Conservation (phyloP, 2,329 filamentous ascomycete genomes). For the Tolypocladium pustulatum region DNA sequence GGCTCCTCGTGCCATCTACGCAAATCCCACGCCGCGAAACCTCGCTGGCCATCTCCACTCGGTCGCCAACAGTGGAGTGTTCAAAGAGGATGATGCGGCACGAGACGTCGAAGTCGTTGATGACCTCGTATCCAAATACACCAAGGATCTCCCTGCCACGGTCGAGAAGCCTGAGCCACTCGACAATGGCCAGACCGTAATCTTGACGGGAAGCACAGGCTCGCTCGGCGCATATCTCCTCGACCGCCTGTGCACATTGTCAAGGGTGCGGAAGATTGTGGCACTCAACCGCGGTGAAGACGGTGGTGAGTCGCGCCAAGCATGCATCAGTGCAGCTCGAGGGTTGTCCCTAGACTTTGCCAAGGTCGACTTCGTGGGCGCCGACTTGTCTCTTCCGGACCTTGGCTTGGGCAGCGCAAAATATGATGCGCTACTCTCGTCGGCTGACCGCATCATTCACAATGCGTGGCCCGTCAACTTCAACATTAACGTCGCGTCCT, state of each 20-base stretch:
- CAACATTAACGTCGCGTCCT: slow-evolving; percentile 36
- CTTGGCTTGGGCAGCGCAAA: slow-evolving; percentile 33
- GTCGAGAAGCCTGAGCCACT: slow-evolving; percentile 12
- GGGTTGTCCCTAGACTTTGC: slow-evolving; percentile 24
- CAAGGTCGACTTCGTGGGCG: slow-evolving; percentile 36
- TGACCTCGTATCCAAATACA: slow-evolving; percentile 17
- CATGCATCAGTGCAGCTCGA: slow-evolving; percentile 20
- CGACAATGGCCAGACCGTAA: slow-evolving; percentile 42
- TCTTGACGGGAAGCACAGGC: slow-evolving; percentile 80
- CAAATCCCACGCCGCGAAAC: slow-evolving; percentile 15
- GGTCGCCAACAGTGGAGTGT: slow-evolving; percentile 1
- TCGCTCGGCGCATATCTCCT: slow-evolving; percentile 73
- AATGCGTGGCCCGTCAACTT: slow-evolving; percentile 42
- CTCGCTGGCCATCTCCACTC: slow-evolving; percentile 11
- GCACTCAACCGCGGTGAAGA: slow-evolving; percentile 25
- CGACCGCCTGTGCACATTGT: slow-evolving; percentile 17
- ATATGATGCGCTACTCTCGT: slow-evolving; percentile 23
- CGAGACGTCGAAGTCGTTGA: slow-evolving; percentile 4
- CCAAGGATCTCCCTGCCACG: slow-evolving; percentile 11
- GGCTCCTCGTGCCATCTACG: slow-evolving; percentile 16
- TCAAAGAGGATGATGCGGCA: not conserved
- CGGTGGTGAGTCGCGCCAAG: slow-evolving; percentile 27
- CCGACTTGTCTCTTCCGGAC: slow-evolving; percentile 32
- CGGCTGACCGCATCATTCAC: slow-evolving; percentile 38
- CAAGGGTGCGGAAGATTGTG: slow-evolving; percentile 12